Evolutionary conservation across 2,329 filamentous ascomycete species (phyloP).

Genomic region (Lanzia echinophila): DNA sequence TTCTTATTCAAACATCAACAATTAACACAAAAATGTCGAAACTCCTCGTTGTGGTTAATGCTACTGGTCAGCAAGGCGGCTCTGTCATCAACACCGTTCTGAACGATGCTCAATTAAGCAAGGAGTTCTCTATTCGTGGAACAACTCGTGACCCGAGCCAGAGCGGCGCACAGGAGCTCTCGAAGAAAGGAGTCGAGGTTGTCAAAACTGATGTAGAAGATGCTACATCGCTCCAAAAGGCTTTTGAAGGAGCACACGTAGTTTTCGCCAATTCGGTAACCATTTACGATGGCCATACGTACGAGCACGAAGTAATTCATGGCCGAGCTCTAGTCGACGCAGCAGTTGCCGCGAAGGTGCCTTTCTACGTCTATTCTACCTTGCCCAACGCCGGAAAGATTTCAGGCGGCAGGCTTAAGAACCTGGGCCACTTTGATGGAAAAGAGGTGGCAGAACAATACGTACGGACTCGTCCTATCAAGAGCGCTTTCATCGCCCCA

Average conservation of each 20-base stretch:
- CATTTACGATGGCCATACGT: conserved; percentile 16
- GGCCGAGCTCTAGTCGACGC: conserved; percentile 40
- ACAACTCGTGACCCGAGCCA: conserved; percentile 41
- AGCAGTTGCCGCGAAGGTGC: conserved; percentile 33
- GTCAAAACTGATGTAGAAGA: conserved; percentile 38
- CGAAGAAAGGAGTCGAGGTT: conserved; percentile 33
- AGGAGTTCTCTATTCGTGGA: conserved; percentile 39
- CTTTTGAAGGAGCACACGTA: conserved; percentile 38
- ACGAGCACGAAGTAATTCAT: conserved; percentile 13
- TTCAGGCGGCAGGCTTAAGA: conserved; percentile 31
- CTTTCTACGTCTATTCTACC: conserved; percentile 39
- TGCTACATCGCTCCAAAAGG: conserved; percentile 37
- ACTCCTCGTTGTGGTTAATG: conserved; percentile 36
- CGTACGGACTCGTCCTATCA: conserved; percentile 34
- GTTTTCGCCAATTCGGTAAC: conserved; percentile 42
- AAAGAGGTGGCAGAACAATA: conserved; percentile 32
- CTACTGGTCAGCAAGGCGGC: conserved; percentile 29
- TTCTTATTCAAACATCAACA: too few relatives aligned
- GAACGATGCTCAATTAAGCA: conserved; percentile 33
- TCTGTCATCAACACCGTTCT: conserved; percentile 39
- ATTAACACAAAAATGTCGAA: neutral
- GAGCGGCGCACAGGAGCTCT: conserved; percentile 34
- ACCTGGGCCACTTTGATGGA: conserved; percentile 31
- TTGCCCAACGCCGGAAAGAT: conserved; percentile 33
- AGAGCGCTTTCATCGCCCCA: conserved; percentile 39